Evolutionary conservation across 139 green algal species (phyloP).

Genomic region (Trebouxia sp.): DNA sequence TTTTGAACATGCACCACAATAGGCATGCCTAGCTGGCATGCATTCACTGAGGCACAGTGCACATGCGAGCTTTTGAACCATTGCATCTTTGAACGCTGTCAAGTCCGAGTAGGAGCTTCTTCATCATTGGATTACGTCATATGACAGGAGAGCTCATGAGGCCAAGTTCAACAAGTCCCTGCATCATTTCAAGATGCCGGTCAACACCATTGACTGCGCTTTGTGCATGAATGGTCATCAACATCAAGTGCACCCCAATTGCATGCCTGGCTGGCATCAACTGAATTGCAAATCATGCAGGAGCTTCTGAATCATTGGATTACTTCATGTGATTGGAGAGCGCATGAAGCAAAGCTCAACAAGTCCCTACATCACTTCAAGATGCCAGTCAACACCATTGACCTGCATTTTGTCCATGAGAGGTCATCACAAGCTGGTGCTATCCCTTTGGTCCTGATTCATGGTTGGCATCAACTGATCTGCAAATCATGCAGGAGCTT

Average conservation of each 20-base stretch:
- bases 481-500: conserved; percentile 37
- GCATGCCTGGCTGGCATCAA: not conserved
- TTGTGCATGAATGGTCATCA: not conserved
- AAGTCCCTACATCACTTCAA: conserved; percentile 22
- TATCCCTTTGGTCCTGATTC: conserved; percentile 32
- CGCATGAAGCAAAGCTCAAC: conserved; percentile 23
- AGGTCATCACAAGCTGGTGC: conserved; percentile 1
- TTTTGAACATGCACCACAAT: too few relatives aligned
- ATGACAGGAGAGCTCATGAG: not conserved
- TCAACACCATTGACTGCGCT: not conserved
- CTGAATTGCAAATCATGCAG: not conserved
- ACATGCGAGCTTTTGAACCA: too few relatives aligned
- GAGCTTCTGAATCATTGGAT: conserved; percentile 30
- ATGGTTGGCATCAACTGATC: too few relatives aligned
- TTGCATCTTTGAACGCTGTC: too few relatives aligned
- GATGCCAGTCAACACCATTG: conserved; percentile 19
- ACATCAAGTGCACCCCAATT: not conserved
- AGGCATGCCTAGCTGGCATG: too few relatives aligned
- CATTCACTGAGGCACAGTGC: too few relatives aligned
- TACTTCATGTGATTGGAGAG: conserved; percentile 31
- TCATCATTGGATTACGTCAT: too few relatives aligned
- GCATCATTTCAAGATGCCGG: too few relatives aligned
- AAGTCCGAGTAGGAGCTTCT: too few relatives aligned
- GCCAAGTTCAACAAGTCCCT: too few relatives aligned
- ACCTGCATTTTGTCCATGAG: conserved; percentile 39